These are phyloP conservation scores for Sporothrix inflata DNA, from an alignment of 2,329 filamentous ascomycete genomes.

Conservation along the genomic window DNA sequence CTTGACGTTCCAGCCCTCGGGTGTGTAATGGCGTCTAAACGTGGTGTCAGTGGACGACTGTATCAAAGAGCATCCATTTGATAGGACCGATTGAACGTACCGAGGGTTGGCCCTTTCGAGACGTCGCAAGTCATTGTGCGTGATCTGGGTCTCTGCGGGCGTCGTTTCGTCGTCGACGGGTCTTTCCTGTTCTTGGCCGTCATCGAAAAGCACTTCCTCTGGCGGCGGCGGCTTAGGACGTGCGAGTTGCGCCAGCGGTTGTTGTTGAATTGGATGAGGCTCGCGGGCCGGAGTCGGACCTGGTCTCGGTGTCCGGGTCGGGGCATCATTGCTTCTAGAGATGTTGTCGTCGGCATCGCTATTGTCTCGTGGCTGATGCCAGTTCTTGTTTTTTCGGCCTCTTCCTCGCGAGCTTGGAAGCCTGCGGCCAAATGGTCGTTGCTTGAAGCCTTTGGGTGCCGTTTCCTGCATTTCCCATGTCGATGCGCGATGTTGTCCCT, in stretches of 20 bases:
- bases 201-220: too few species aligned
- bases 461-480: neutral
- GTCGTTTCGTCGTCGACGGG: neutral
- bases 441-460: neutral
- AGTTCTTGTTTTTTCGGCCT: neutral
- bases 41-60: neutral
- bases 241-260: neutral
- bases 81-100: neutral
- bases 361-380: neutral
- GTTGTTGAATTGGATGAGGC: neutral
- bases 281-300: neutral
- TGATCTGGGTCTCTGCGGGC: neutral
- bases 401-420: neutral
- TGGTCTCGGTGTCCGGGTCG: neutral
- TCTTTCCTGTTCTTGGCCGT: neutral
- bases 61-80: neutral
- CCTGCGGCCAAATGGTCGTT: neutral
- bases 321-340: neutral
- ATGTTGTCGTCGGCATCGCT: too few species aligned
- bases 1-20: constrained; percentile 27
- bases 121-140: neutral
- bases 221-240: neutral
- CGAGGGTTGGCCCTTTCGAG: neutral
- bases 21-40: neutral
- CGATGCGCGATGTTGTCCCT: neutral